Conservation (phyloP, 2,329 filamentous ascomycete genomes). For the Tolypocladium sp. region DNA sequence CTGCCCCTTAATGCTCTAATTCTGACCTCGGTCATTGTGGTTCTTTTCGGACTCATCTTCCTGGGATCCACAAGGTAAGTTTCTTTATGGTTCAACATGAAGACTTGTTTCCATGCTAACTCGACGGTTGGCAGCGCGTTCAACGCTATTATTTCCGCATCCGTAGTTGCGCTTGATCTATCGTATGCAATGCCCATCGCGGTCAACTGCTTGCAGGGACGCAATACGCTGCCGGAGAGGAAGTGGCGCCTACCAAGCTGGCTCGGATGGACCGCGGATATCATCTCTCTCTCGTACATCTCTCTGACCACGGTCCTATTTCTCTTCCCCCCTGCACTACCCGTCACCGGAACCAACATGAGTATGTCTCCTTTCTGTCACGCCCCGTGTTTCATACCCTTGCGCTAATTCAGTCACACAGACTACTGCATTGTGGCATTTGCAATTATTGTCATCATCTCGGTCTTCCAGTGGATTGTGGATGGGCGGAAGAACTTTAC, state of each 20-base stretch:
- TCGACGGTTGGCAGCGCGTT: constrained; percentile 40
- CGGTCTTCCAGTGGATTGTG: constrained; percentile 31
- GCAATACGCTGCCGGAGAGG: constrained; percentile 50
- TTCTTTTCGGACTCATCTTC: constrained; percentile 62
- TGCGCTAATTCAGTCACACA: background rate
- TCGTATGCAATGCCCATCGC: constrained; percentile 67
- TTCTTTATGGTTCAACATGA: background rate
- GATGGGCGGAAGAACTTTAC: constrained; percentile 36
- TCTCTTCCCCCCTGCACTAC: constrained; percentile 57
- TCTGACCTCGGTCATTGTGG: constrained; percentile 49
- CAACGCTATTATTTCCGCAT: constrained; percentile 61
- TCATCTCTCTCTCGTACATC: constrained; percentile 50
- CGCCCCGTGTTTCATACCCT: too few species aligned
- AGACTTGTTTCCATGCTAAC: background rate
- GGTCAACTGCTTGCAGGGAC: constrained; percentile 57
- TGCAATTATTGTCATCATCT: constrained; percentile 33
- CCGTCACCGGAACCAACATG: constrained; percentile 59
- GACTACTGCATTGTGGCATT: constrained; percentile 38
- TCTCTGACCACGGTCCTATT: constrained; percentile 62
- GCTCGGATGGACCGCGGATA: constrained; percentile 26
- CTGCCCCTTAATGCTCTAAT: constrained; percentile 59
- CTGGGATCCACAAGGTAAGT: constrained; percentile 43
- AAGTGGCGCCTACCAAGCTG: constrained; percentile 22
- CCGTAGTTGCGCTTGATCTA: constrained; percentile 62
- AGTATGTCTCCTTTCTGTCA: constrained; percentile 20